Evolutionary conservation across 805 yeast species (phyloP).

Genomic region (Candida germanica): DNA sequence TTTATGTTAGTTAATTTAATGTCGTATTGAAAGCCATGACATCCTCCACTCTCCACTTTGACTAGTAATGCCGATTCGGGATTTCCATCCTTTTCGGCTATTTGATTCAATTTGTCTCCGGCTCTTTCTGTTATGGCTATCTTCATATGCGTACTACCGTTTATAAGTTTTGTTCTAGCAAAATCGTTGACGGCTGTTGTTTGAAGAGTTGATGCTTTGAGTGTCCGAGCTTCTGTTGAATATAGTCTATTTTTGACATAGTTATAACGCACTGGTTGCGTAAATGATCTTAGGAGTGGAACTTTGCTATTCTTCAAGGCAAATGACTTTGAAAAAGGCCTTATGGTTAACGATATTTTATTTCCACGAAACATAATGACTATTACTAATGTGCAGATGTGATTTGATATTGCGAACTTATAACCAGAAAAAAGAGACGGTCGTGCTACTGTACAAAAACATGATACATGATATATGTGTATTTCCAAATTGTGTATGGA

Average conservation of each 20-base stretch:
- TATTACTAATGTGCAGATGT: no score
- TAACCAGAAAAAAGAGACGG: no score
- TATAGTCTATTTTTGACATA: conserved; percentile 2
- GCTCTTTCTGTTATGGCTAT: conserved; percentile 50
- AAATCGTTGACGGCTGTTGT: conserved; percentile 28
- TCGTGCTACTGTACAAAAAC: no score
- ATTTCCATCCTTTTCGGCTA: conserved; percentile 53
- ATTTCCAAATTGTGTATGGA: no score
- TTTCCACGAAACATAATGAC: no score
- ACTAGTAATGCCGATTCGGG: conserved; percentile 66
- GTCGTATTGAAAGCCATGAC: conserved; percentile 95
- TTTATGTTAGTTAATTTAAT: conserved; percentile 53
- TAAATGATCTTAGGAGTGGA: no score
- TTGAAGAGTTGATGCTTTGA: conserved; percentile 28
- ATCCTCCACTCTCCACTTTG: conserved; percentile 91
- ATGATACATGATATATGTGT: no score
- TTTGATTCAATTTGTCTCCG: conserved; percentile 47
- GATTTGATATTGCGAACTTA: no score
- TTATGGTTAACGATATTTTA: no score
- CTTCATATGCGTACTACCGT: conserved; percentile 35
- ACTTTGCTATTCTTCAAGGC: no score
- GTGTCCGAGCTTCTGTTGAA: conserved; percentile 11
- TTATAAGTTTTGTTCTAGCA: conserved; percentile 28
- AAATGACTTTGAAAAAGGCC: no score
- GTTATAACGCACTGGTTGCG: no score